Base-by-base conservation (phyloP, 441 rosid species). In the Euphorbia celastroides region DNA sequence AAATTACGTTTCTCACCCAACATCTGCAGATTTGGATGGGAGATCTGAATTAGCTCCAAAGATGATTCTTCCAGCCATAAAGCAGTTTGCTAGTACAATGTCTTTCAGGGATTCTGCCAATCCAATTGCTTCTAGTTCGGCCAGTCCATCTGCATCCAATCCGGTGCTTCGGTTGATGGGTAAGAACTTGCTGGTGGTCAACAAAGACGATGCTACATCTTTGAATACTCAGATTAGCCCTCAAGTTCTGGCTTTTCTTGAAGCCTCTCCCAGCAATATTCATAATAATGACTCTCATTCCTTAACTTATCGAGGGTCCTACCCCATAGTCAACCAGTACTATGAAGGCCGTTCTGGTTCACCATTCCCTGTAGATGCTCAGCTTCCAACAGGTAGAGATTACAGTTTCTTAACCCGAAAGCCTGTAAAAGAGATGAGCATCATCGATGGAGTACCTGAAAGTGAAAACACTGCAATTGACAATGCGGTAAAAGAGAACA, bases 131-230 rank as follows among this genome's bases (percentile, higher is more conserved):
- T 60, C 66, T 72, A 80, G 80, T 27, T 64, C 83, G 42, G 72
- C 84, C 23, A 74, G 82, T 78, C 91, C 97, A 72, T 85, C 96
- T 64, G 74, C 77, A 57, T 78, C 89, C 31, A 88, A 86, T 81
- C 96, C 96, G 13, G 66, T 93, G 59, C 88, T 93, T 62, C 82
- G 99, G 81, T 76, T 93, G 76, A 93, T 93, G 98, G 98, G 98
- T 2, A 93, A 93, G 82, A 84, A 93, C 72, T 74, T 93, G 74
- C 79, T 93, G 90, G 92, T 93, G 75, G 84, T 93, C 63, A 90
- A 78, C 83, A 81, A 87, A 78, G 92, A 88, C 32, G 87, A 82
- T 54, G 84, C 83, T 64, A 34, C 4, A 34, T 34, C 9, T 34
- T 46, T 69, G 71, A 62, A 68, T 68, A 62, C 60, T 57, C 61